Evolutionary conservation across 208 protist genomes (phyloP).

Genomic region (Crithidia brevicula): DNA sequence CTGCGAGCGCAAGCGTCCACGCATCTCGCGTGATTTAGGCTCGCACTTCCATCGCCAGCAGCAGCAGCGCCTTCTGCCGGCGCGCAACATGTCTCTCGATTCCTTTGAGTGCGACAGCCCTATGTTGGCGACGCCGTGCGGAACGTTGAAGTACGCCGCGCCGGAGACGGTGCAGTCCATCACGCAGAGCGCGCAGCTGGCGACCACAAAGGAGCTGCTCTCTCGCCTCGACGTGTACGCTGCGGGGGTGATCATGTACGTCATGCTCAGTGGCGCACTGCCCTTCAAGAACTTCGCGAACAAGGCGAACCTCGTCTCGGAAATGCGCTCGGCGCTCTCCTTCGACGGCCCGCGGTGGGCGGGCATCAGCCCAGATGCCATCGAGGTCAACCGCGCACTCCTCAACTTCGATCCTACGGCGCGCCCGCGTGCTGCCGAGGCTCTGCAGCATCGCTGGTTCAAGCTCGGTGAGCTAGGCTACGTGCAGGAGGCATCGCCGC

Average conservation of each 20-base stretch:
- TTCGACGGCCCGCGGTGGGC: slow-evolving; percentile 71
- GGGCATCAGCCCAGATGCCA: slow-evolving; percentile 54
- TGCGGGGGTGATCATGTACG: slow-evolving; percentile 79
- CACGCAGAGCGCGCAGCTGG: slow-evolving; percentile 53
- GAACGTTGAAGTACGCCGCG: slow-evolving; percentile 84
- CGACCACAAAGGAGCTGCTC: slow-evolving; percentile 70
- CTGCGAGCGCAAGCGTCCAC: slow-evolving; percentile 22
- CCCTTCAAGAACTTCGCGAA: slow-evolving; percentile 75
- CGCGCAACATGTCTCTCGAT: slow-evolving; percentile 33
- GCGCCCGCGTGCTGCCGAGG: slow-evolving; percentile 59
- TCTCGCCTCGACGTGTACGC: slow-evolving; percentile 81
- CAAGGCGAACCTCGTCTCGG: slow-evolving; percentile 57
- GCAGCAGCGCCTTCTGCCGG: slow-evolving; percentile 8
- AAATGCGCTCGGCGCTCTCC: slow-evolving; percentile 71
- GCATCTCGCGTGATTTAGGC: slow-evolving; percentile 22
- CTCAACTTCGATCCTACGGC: slow-evolving; percentile 55
- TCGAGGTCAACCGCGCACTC: slow-evolving; percentile 52
- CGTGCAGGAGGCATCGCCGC: neutral
- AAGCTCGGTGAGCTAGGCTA: slow-evolving; percentile 11
- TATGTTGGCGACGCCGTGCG: slow-evolving; percentile 83
- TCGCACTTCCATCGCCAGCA: slow-evolving; percentile 11
- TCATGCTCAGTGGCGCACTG: slow-evolving; percentile 79
- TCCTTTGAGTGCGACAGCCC: slow-evolving; percentile 70
- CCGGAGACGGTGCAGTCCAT: slow-evolving; percentile 83
- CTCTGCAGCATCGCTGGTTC: slow-evolving; percentile 72